Conservation (phyloP, 805 yeast species). For the Schwanniomyces vanrijiae region DNA sequence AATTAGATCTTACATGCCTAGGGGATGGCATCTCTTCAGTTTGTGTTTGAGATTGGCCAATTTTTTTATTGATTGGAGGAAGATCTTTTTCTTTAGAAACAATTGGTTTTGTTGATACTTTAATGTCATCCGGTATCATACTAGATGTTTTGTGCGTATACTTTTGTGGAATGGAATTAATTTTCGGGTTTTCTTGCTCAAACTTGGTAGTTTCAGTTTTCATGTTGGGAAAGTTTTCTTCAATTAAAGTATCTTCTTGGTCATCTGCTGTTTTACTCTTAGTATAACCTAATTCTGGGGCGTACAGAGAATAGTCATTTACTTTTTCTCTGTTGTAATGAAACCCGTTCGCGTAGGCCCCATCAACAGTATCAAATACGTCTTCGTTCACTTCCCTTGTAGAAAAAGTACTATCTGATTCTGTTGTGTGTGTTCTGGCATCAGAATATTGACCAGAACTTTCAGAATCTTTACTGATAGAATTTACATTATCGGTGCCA, state of each 20-base stretch:
- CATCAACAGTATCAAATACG: background rate
- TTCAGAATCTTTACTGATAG: background rate
- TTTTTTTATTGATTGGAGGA: background rate
- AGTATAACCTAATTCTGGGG: background rate
- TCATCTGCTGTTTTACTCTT: slow-evolving; percentile 7
- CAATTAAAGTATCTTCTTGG: slow-evolving; percentile 22
- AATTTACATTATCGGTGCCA: background rate
- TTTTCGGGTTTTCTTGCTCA: background rate
- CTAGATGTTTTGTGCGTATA: background rate
- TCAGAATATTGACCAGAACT: background rate
- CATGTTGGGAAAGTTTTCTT: background rate
- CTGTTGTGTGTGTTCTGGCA: background rate
- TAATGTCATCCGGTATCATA: slow-evolving; percentile 4
- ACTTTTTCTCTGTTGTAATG: background rate
- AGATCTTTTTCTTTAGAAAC: background rate
- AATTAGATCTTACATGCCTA: slow-evolving; percentile 21
- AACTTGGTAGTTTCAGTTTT: background rate
- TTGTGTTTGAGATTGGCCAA: background rate
- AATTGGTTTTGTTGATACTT: background rate
- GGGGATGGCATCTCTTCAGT: slow-evolving; percentile 3
- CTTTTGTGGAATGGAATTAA: background rate
- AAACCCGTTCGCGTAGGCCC: background rate
- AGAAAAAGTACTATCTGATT: background rate
- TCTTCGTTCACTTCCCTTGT: background rate
- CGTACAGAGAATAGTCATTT: background rate